phyloP scores from a whole-genome alignment of 202 grass and related monocot species.

The Digitaria exilis region DNA sequence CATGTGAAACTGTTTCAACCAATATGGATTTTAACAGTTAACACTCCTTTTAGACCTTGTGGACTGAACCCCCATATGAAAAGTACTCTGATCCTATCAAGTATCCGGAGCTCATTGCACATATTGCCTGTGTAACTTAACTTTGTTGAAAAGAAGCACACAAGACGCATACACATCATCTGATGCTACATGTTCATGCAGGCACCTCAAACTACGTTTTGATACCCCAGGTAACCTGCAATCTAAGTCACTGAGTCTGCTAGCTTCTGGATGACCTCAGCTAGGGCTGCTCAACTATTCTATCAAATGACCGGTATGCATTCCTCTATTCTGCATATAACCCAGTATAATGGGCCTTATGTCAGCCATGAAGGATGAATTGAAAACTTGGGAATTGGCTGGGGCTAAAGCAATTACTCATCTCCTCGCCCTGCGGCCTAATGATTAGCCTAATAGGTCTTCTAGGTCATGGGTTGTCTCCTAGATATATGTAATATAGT shows the following conservation, averaged over 20 bases:
- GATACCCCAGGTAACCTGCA: conserved; percentile 58
- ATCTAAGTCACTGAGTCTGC: conserved; percentile 64
- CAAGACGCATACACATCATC: not conserved
- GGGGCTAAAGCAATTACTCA: too few relatives aligned
- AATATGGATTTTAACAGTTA: conserved; percentile 3
- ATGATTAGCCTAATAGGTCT: too few relatives aligned
- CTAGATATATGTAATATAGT: too few relatives aligned
- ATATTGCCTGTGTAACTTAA: conserved; percentile 5
- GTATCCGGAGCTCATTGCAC: conserved; percentile 33
- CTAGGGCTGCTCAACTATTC: conserved; percentile 72
- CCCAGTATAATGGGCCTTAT: too few relatives aligned
- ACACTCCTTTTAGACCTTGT: conserved; percentile 58
- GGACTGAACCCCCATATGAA: conserved; percentile 62
- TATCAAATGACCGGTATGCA: conserved; percentile 77
- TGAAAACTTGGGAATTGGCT: too few relatives aligned
- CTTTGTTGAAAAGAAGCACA: conserved; percentile 30
- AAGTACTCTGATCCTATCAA: conserved; percentile 35
- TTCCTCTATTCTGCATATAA: conserved; percentile 10
- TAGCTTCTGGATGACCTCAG: conserved; percentile 66
- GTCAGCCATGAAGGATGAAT: too few relatives aligned
- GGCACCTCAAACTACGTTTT: conserved; percentile 83
- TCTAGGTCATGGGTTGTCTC: too few relatives aligned
- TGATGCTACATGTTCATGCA: conserved; percentile 45
- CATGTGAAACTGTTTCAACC: conserved; percentile 6
- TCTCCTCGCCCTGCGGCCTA: too few relatives aligned